Evolutionary conservation across 2,329 filamentous ascomycete genomes (phyloP).

Genomic region (Colletotrichum gloeosporioides): DNA sequence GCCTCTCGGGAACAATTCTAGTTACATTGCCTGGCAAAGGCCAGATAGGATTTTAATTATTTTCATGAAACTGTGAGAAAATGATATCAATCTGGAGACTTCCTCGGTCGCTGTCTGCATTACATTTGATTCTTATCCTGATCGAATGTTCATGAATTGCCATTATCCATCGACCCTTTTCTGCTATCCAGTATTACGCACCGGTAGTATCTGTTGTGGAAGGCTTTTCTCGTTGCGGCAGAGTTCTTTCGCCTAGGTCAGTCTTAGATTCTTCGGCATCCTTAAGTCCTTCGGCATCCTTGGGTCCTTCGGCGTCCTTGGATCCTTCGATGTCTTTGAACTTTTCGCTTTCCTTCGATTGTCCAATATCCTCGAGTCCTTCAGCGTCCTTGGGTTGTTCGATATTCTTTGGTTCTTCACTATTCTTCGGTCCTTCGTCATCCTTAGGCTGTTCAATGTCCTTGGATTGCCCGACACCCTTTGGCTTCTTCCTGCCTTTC

Average conservation of each 20-base stretch:
- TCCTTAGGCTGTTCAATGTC: background rate
- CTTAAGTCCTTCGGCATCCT: background rate
- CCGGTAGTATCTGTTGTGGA: background rate
- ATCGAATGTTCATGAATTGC: background rate
- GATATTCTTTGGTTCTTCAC: background rate
- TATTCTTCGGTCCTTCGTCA: background rate
- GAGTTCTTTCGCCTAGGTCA: background rate
- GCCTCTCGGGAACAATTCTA: background rate
- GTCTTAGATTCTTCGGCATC: background rate
- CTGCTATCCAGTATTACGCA: background rate
- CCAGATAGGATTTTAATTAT: rapidly evolving
- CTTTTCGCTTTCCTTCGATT: background rate
- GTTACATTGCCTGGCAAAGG: rapidly evolving
- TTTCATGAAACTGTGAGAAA: background rate
- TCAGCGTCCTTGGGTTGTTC: background rate
- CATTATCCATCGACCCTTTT: background rate
- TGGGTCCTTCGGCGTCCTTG: background rate
- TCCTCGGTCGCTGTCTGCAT: background rate
- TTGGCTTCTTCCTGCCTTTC: background rate
- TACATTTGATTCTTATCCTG: background rate
- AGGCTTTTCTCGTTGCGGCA: background rate
- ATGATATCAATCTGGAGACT: background rate
- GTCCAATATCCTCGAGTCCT: background rate
- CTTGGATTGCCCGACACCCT: background rate
- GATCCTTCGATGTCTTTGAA: background rate